Evolutionary conservation across 176 grass and related monocot species (phyloP).

Genomic region (Neostapfia colusana): DNA sequence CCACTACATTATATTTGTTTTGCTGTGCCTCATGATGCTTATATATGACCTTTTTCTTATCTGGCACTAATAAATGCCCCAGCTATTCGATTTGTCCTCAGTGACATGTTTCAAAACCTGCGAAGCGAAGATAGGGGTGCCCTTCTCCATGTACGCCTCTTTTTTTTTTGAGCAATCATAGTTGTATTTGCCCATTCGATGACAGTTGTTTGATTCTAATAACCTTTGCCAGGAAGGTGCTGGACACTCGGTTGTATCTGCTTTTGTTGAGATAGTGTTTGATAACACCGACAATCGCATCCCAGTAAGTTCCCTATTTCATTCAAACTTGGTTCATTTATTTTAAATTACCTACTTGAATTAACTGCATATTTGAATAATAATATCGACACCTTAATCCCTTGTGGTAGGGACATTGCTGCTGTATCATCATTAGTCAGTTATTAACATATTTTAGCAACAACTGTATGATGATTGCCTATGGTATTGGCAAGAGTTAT

Average conservation of each 20-base stretch:
- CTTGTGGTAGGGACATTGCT: not conserved
- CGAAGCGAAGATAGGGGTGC: constrained; percentile 89
- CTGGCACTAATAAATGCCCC: constrained; percentile 38
- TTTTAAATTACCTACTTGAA: constrained; percentile 9
- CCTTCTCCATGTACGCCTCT: constrained; percentile 85
- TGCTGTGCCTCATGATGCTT: not conserved
- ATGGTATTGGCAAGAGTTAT: constrained; percentile 14
- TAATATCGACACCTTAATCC: constrained; percentile 14
- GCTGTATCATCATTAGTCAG: not conserved
- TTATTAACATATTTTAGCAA: not conserved
- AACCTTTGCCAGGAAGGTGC: constrained; percentile 83
- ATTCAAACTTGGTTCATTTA: constrained; percentile 4
- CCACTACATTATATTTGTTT: constrained; percentile 19
- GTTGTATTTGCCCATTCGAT: not conserved
- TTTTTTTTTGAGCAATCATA: constrained; percentile 39
- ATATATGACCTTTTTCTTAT: constrained; percentile 10
- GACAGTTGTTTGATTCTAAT: constrained; percentile 36
- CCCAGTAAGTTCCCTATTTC: constrained; percentile 67
- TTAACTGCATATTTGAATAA: constrained; percentile 27
- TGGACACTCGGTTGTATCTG: constrained; percentile 96
- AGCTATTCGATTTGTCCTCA: constrained; percentile 99
- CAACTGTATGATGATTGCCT: constrained; percentile 19
- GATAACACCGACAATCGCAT: constrained; percentile 98
- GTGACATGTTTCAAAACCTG: constrained; percentile 92
- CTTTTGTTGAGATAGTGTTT: constrained; percentile 99